Evolutionary conservation across 352 stramenopile species (phyloP), one percentile per base, ranked within the genome.

Genomic region (Phytophthora multivora): DNA sequence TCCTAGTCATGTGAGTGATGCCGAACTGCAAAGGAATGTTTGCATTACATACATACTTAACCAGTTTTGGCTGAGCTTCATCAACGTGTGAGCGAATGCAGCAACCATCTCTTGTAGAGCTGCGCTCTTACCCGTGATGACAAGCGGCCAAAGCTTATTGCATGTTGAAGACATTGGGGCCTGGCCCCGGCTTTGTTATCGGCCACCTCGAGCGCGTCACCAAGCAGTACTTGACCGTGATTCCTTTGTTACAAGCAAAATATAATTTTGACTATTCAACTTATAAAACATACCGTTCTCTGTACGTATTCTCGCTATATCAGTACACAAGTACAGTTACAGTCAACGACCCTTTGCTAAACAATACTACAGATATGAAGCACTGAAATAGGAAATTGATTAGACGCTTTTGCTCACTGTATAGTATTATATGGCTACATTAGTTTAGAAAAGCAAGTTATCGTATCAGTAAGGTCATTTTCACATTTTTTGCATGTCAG

Each of bases 341-440:
- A 42, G 15, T 12, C 0, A 46, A 39, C 18, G 26, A 18, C n/a
- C 3, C 33, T 23, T 7, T 13, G 23, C 23, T 21, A 49, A 49
- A 49, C 42, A 11, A 47, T 47, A 19, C 21, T 15, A 15, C 18
- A 3, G 21, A 21, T 30, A n/a, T 35, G 21, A 45, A 18, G 35
- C 43, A 66, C 43, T 67, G 36, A 51, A 51, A 62, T 56, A 62
- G n/a, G 42, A 9, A 42, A 62, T 56, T 61, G 59, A 62, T 67
- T 67, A 62, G 59, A 67, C 59, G 54, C 15, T 18, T 16, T 26
- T 13, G 1, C 8, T 3, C 15, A 33, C 31, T 46, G 21, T 8
- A 38, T 23, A 10, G 13, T 6, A 28, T 35, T 35, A 26, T 54
- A 31, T 31, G 13, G 18, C 39, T 31, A 18, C 8, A 25, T 9